Evolutionary conservation across 257 asterid species (phyloP), one percentile per base, ranked within the genome.

Genomic region (Solanum chiquidenum): DNA sequence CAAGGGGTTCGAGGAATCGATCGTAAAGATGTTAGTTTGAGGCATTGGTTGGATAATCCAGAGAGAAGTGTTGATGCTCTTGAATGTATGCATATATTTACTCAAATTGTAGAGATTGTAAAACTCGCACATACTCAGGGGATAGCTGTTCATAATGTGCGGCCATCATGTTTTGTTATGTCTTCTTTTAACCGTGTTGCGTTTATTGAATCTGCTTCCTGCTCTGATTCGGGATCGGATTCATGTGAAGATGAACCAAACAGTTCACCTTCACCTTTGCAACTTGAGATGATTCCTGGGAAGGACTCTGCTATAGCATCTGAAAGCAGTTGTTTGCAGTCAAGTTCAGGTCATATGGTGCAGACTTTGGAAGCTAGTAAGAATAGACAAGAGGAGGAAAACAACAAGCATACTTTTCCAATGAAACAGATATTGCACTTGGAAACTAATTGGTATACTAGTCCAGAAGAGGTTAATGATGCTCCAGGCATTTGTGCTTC

Each of bases 101-200:
- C 95, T 58, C 99, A 97, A 85, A 93, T 96, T 89, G 98, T 96
- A 3, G 94, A 92, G 92, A 90, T 96, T 66, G 98, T 96, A 10
- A 92, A 93, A 89, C 86, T 94, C 60, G 98, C 98, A 71, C 99
- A 96, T 87, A 92, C 94, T 18, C 95, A 94, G 85, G 98, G 99
- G 64, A 93, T 96, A 87, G 93, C 93, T 44, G 92, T 97, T 20
- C 96, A 96, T 87, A 95, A 95, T 92, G 95, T 97, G 21, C 86
- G 98, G 33, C 99, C 99, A 20, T 97, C 99, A 3, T 97, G 98
- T 90, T 97, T 97, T 74, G 89, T 96, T 72, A 94, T 97, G 98
- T 97, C 99, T 64, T 94, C 98, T 0, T 91, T 91, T 31, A 94
- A 95, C 37, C 95, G 96, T 21, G 96, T 97, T 44, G 93, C 99